phyloP scores from a whole-genome alignment of 257 asterid species.

The Cynanchum wilfordii region DNA sequence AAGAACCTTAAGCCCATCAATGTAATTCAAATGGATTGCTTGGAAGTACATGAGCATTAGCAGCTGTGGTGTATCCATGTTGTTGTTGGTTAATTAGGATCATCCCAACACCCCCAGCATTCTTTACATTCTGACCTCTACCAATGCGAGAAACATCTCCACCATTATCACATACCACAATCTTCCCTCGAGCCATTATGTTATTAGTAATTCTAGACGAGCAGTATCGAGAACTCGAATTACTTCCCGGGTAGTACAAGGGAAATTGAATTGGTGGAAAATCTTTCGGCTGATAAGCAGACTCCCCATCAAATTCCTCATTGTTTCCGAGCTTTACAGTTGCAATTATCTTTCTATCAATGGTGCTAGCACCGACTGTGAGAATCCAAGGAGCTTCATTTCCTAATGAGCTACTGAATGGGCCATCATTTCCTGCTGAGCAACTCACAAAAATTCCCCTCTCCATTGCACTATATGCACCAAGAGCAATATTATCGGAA shows the following conservation, averaged over 20 bases:
- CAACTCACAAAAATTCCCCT: too few relatives aligned
- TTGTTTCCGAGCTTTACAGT: slow-evolving; percentile 4
- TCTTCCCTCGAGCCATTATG: slow-evolving; percentile 1
- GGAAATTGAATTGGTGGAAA: background rate
- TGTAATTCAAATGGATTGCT: slow-evolving; percentile 5
- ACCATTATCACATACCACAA: background rate
- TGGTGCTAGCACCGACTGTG: too few relatives aligned
- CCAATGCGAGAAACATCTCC: background rate
- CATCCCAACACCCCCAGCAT: slow-evolving; percentile 12
- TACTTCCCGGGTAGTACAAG: slow-evolving; percentile 3
- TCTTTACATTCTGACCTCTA: slow-evolving; percentile 3
- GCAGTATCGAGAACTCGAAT: background rate
- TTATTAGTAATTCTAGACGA: background rate
- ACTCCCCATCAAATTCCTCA: too few relatives aligned
- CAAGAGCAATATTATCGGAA: too few relatives aligned
- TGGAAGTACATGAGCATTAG: slow-evolving; percentile 12
- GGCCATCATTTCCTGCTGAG: too few relatives aligned
- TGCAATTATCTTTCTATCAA: background rate
- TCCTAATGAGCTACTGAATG: too few relatives aligned
- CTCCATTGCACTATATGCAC: too few relatives aligned
- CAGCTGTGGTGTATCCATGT: background rate
- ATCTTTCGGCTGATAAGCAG: too few relatives aligned
- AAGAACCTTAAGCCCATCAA: background rate
- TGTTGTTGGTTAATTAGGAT: background rate
- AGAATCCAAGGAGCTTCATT: too few relatives aligned